Conservation (phyloP, 78 protist species). For the Dictyostelium citrinum region DNA sequence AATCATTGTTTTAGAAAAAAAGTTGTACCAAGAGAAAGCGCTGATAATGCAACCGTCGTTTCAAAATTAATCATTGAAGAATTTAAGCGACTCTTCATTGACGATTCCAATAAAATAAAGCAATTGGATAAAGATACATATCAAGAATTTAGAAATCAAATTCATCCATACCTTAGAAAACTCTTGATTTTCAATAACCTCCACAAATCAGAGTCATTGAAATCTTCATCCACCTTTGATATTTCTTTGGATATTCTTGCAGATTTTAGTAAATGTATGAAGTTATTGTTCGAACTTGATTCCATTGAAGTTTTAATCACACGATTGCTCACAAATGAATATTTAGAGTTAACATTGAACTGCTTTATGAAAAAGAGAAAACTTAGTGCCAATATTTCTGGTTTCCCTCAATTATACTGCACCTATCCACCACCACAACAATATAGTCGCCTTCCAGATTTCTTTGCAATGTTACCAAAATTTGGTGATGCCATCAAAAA, state of each 20-base stretch:
- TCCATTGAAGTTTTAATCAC: neutral
- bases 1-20: neutral
- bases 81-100: neutral
- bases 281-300: neutral
- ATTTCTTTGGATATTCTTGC: neutral
- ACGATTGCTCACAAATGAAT: neutral
- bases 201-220: neutral
- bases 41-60: neutral
- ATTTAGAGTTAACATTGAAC: neutral
- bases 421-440: conserved; percentile 51
- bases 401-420: neutral
- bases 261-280: neutral
- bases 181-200: conserved; percentile 18
- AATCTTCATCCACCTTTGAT: neutral
- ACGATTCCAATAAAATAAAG: neutral
- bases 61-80: neutral
- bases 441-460: conserved; percentile 3
- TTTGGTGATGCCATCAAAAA: neutral
- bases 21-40: neutral
- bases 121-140: neutral
- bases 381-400: neutral
- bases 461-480: neutral
- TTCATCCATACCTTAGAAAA: conserved; percentile 48
- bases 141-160: conserved; percentile 12
- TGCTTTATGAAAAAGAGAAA: neutral